Evolutionary conservation across 768 basidiomycete species (phyloP), one percentile per base, ranked within the genome.

Genomic region (Lactarius evosmus): DNA sequence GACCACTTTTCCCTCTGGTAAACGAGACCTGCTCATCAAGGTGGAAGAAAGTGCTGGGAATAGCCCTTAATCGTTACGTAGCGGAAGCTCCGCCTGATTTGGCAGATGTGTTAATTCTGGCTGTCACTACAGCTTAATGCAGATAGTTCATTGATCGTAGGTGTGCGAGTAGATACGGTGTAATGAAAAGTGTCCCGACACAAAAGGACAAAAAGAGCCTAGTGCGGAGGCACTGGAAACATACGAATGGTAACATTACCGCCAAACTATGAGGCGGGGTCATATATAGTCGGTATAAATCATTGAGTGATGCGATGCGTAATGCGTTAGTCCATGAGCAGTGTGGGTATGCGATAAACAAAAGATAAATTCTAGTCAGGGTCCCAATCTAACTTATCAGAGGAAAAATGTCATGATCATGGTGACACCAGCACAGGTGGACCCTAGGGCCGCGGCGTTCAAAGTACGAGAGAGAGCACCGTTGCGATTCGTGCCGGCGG

Each of bases 241-340:
- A 22, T 36, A 30, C 3, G 36, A 29, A 56, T 57, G 29, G 34
- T 16, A 34, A 58, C 29, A 51, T 40, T 11, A n/a, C 12, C 30
- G 7, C n/a, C 19, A 51, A 57, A 38, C 11, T 11, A 27, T 29
- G 49, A 50, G 27, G 55, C 22, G 22, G 25, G 25, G 17, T 53
- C 52, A 29, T 53, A 53, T 4, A 30, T 19, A 32, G 51, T 53
- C 27, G 7, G 51, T 53, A 53, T 33, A 33, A 49, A 27, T 25
- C 25, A 12, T 25, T 25, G 46, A 49, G 25, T 49, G 46, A 25
- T 19, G 32, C 30, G n/a, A 50, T 27, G 30, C 40, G 29, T 11
- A 56, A 19, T 50, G 34, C 33, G 32, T 36, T 27, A 58, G 19
- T 33, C 29, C 49, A 62, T 62, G 49, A 58, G 36, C 32, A 4